Base-by-base conservation (phyloP, 2,329 filamentous ascomycete genomes). In the Aspergillus pseudoterreus region DNA sequence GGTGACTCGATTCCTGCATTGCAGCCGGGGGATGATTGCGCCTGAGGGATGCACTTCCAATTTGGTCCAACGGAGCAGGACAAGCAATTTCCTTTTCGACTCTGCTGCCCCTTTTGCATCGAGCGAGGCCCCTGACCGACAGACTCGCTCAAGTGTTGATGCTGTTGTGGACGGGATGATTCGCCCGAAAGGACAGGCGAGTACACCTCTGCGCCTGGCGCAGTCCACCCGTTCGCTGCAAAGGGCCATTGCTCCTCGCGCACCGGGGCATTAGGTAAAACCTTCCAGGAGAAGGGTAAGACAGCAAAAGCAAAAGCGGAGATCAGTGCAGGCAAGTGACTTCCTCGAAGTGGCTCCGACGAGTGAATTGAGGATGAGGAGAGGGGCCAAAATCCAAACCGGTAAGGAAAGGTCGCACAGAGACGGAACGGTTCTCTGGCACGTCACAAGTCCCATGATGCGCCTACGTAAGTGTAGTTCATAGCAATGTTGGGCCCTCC, bases 151-250 rank as follows among this genome's bases (percentile, higher is more conserved):
- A 11, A 30, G 27, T 9, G 27, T 11, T 9, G 27, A 2, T 30
- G 9, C 27, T 22, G 22, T 22, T 22, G 4, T 22, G 22, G 22
- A 22, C 1, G 22, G 22, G 6, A 22, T 22, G 22, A 22, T 22
- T 22, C 6, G 27, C 27, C 27, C 27, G 10, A 30, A 9, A 8
- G 5, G 24, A 27, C 4, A 22, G 21, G 24, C 2, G 27, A 30
- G 9, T 2, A 30, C 10, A 30, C 10, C 27, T 11, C 8, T 30
- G 6, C 10, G 8, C 36, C 42, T 19, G 21, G 47, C 47, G 44
- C 39, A 15, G 41, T 49, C 47, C 47, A 49, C 39, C 47, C 39
- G 39, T 36, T 49, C 22, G 39, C 32, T 22, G 19, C 15, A 15
- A n/a, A 38, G 5, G 2, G 14, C 2, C 35, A 17, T 38, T 38